Evolutionary conservation across 345 rosid species (phyloP), one percentile per base, ranked within the genome.

Genomic region (Citrus medica): DNA sequence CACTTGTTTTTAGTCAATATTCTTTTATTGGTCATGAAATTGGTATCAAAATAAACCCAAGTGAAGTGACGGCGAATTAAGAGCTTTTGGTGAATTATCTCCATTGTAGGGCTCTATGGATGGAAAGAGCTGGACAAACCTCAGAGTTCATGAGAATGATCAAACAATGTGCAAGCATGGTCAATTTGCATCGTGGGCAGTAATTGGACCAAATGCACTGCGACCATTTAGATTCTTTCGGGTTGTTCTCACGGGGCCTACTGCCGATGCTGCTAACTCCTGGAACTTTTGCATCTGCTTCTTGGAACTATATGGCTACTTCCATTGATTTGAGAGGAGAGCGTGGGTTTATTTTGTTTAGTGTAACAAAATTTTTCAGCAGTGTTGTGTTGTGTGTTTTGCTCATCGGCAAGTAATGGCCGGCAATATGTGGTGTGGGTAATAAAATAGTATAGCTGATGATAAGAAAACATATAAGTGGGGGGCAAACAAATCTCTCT

Each of bases 251-350:
- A 90, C 90, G 7, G 97, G 92, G 64, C 94, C 90, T 16, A 94
- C 98, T 1, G 71, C 91, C 0, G 98, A 92, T 77, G 81, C 84
- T 37, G 82, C 98, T 2, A 90, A 90, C 71, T 92, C 90, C 2
- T 92, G 93, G 97, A 94, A 85, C 82, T 84, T 94, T 77, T 89
- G 93, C 90, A 89, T 96, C 72, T 94, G 99, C 89, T 92, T 87
- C 88, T 73, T 94, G 83, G 98, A 94, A 85, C 92, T 94, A 79
- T 96, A 96, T 32, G 99, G 98, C 79, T 92, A 80, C 88, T 89
- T 91, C 63, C 97, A 82, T 65, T 90, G 75, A 81, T 69, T 21
- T 27, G 58, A 30, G 8, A 63, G 21, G 25, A 28, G 7, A 4
- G 0, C 28, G 0, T 46, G 24, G 22, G 32, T 30, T 48, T 0